Base-by-base conservation (phyloP, 257 asterid genomes). In the Petunia secreta region DNA sequence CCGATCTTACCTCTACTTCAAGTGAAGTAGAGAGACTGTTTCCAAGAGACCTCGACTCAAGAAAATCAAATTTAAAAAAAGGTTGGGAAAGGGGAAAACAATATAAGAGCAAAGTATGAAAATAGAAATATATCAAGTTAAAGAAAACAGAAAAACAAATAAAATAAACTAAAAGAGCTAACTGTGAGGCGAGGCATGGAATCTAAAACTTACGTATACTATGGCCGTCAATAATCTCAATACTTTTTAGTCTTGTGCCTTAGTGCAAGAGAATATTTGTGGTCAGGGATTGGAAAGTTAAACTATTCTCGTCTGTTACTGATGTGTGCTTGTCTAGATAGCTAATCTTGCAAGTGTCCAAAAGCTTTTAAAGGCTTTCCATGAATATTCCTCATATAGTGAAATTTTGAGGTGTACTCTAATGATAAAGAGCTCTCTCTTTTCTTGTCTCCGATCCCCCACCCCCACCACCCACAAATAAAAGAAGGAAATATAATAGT, bases 171-270 rank as follows among this genome's bases (percentile, higher is more conserved):
- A 48, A 3, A 48, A 71, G 11, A 34, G 6, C 7, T 34, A 50
- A 50, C 50, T 25, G 62, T 71, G 77, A 44, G 77, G 25, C 44
- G 77, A 60, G 3, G 1, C 62, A 73, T 73, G 77, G 62, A 50
- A 73, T 73, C 36, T 34, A 73, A 50, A 73, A 34, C 44, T 5
- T 73, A 73, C 50, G 2, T 5, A 57, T 57, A 57, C 6, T 48
- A 48, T 57, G 63, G 63, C n/a, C 63, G 6, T 48, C 53, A 48
- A 48, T 48, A 48, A 46, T 46, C 53, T 46, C 9, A 46, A 1
- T 25, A 25, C 25, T 25, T 25, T 25, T 25, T 25, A 25, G 25
- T 46, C 53, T 3, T 46, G 5, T 46, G 53, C 53, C 36, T 4
- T 4, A 34, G 4, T 57, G 62, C 62, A 57, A 55, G 1, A 15